Conservation (phyloP, 2,329 filamentous ascomycete genomes). For the Myriosclerotinia duriaeana region DNA sequence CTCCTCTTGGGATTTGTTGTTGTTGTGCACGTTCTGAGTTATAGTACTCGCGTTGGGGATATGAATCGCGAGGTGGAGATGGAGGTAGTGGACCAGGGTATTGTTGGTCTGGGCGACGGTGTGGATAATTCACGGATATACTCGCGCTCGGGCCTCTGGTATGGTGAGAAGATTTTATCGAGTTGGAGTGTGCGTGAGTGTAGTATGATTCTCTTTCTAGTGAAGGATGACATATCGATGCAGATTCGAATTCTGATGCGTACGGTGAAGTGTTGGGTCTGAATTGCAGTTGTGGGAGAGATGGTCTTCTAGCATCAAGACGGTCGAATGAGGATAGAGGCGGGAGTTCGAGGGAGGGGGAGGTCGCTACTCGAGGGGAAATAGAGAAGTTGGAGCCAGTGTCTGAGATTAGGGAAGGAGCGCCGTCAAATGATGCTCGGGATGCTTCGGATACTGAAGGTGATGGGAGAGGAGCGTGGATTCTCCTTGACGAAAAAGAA, state of each 20-base stretch:
- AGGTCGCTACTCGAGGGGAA: conserved; percentile 48
- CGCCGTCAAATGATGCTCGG: conserved; percentile 55
- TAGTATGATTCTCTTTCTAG: conserved; percentile 28
- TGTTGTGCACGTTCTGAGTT: conserved; percentile 30
- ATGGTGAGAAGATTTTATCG: conserved; percentile 27
- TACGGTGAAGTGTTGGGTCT: conserved; percentile 25
- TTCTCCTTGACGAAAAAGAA: conserved; percentile 41
- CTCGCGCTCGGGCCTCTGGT: conserved; percentile 28
- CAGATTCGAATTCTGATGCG: conserved; percentile 11
- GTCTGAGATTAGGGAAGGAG: conserved; percentile 72
- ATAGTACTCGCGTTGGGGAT: conserved; percentile 15
- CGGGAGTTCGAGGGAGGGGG: conserved; percentile 39
- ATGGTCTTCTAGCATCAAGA: conserved; percentile 34
- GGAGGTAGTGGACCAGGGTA: conserved; percentile 24
- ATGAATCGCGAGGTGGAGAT: conserved; percentile 24
- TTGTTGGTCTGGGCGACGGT: conserved; percentile 23
- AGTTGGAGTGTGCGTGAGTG: conserved; percentile 7
- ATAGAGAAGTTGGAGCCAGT: conserved; percentile 61
- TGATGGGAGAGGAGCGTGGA: conserved; percentile 61
- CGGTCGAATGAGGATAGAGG: conserved; percentile 33
- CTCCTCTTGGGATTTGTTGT: conserved; percentile 27
- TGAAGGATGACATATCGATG: conserved; percentile 27
- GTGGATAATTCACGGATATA: conserved; percentile 12
- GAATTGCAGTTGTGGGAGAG: conserved; percentile 37
- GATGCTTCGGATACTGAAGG: conserved; percentile 65